Percentiles rank a stretch among this genome's conserved stretches.
phyloP scores from a whole-genome alignment of 768 basidiomycete genomes.

The Porpolomopsis calyptriformis region DNA sequence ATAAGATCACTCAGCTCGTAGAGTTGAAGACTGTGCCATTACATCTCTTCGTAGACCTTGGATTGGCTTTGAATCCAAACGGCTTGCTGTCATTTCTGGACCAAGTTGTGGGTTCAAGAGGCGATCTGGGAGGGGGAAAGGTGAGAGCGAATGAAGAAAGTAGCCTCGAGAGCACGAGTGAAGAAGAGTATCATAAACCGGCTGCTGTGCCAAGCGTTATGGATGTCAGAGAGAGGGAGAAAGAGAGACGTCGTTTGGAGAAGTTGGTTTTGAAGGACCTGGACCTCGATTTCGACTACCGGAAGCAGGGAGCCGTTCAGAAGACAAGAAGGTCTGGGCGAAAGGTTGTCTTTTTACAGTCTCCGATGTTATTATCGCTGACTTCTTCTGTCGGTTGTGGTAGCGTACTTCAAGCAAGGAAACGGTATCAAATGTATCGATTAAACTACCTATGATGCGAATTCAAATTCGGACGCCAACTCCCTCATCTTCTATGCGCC shows the following conservation, averaged over 20 bases:
- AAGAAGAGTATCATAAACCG: conserved; percentile 25
- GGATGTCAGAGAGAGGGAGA: conserved; percentile 18
- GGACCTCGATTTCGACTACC: conserved; percentile 41
- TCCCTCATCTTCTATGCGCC: conserved; percentile 31
- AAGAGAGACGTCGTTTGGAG: conserved; percentile 34
- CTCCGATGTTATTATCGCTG: background rate
- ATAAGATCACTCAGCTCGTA: conserved; percentile 15
- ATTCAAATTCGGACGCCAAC: conserved; percentile 60
- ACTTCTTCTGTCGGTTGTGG: conserved; percentile 4
- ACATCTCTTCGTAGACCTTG: conserved; percentile 70
- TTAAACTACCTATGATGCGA: conserved; percentile 50
- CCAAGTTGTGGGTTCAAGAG: conserved; percentile 17
- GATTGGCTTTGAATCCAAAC: conserved; percentile 27
- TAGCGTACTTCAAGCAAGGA: conserved; percentile 6
- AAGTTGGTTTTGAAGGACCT: conserved; percentile 49
- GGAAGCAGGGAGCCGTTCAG: conserved; percentile 3
- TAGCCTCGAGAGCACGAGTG: conserved; percentile 12
- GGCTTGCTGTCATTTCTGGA: conserved; percentile 40
- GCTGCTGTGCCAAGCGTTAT: conserved; percentile 26
- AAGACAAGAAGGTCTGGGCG: background rate
- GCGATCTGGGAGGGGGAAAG: background rate
- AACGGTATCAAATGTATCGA: conserved; percentile 15
- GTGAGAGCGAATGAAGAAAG: background rate
- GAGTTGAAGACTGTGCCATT: conserved; percentile 47
- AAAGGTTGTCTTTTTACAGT: conserved; percentile 1